Evolutionary conservation across 331 rosid genomes (phyloP), one percentile per base, ranked within the genome.

Genomic region (Rhamnella rubrinervis): DNA sequence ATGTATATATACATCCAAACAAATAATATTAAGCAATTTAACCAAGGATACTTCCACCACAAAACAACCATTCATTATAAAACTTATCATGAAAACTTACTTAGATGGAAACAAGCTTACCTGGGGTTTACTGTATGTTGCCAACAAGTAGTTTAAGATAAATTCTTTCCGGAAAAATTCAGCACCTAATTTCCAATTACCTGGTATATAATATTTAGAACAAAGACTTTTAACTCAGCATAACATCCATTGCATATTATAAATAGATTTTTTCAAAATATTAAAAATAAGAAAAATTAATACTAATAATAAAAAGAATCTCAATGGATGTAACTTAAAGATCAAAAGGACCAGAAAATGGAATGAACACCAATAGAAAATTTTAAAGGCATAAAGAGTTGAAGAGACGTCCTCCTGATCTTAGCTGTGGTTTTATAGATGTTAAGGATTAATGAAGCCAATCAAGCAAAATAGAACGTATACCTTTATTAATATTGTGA

Each of bases 41-140:
- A 70, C n/a, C 21, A 75, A 49, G 52, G 39, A 35, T 14, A 51
- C 8, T 31, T 21, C 38, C 16, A 59, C 16, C 23, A 16, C 6
- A 20, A 70, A 70, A 41, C 35, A 21, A 9, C 47, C 25, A 44
- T 23, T 59, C 25, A 44, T 23, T 59, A 67, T 46, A 69, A 26
- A 44, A 21, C 38, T 61, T 57, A 58, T 9, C 19, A 61, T 17
- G 18, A 35, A 61, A 20, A 4, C 46, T 20, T 5, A 21, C 25
- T 26, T 49, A 25, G 9, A 50, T 49, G 58, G 58, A 26, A 72
- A 80, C 41, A 46, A 16, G 25, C 71, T 85, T 70, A 93, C 98
- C 96, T 93, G 98, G 41, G 95, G 91, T 84, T 88, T 93, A 76
- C 96, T 77, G 73, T 84, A 88, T 56, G 96, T 90, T 80, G 98